Conservation (phyloP, 805 yeast genomes). For the Candida ulmi region DNA sequence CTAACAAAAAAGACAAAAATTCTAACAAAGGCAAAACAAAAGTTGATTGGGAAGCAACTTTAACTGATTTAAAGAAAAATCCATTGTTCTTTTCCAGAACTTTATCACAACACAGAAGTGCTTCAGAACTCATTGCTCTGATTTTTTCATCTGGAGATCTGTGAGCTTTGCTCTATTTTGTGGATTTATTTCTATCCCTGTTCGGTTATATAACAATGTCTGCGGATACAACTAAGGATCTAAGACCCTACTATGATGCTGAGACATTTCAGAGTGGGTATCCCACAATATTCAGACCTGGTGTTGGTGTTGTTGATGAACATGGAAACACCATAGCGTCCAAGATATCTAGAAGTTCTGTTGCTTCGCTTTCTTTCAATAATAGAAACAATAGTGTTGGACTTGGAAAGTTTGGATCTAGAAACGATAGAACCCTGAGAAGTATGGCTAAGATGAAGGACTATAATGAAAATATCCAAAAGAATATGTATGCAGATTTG, state of each 20-base stretch:
- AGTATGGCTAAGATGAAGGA: constrained; percentile 17
- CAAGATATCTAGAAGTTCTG: constrained; percentile 27
- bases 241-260: constrained; percentile 71
- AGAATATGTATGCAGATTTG: constrained; percentile 36
- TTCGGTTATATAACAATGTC: not conserved
- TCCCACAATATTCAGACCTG: constrained; percentile 53
- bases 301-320: constrained; percentile 52
- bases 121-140: too few relatives aligned
- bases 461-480: constrained; percentile 20
- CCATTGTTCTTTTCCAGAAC: too few relatives aligned
- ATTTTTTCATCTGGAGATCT: too few relatives aligned
- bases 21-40: too few relatives aligned
- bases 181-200: too few relatives aligned
- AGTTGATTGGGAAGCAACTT: too few relatives aligned
- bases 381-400: constrained; percentile 6
- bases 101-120: too few relatives aligned
- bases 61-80: too few relatives aligned
- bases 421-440: constrained; percentile 9
- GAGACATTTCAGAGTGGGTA: constrained; percentile 62
- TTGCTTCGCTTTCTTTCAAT: constrained; percentile 7
- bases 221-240: constrained; percentile 6
- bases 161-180: too few relatives aligned
- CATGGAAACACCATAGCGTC: constrained; percentile 35
- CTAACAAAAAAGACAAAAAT: too few relatives aligned
- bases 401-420: constrained; percentile 2